Percentiles rank a stretch among this genome's conserved stretches.
These are phyloP conservation scores for Citrullus amarus DNA, from an alignment of 306 rosid genomes.

Conservation along the genomic window DNA sequence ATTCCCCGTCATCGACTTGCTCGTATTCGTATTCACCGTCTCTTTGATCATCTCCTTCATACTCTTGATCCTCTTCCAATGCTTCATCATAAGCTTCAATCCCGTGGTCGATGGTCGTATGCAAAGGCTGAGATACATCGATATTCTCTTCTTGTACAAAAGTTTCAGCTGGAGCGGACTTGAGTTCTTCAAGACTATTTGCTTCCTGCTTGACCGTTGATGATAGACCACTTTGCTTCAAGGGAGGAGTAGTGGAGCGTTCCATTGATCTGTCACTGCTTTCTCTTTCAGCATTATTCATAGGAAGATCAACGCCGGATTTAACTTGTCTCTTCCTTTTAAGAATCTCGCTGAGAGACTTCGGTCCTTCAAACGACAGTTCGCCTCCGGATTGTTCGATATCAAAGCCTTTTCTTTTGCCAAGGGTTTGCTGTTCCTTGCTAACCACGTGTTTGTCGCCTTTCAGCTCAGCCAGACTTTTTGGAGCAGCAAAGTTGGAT, in stretches of 20 bases:
- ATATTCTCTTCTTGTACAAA: constrained; percentile 23
- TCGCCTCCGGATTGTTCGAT: constrained; percentile 38
- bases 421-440: constrained; percentile 43
- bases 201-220: constrained; percentile 22
- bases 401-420: constrained; percentile 40
- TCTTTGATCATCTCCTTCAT: constrained; percentile 49
- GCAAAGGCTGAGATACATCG: constrained; percentile 7
- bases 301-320: constrained; percentile 29
- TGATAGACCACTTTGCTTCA: constrained; percentile 15
- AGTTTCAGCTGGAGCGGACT: constrained; percentile 18
- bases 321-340: constrained; percentile 59
- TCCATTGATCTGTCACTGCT: constrained; percentile 5
- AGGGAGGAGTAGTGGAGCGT: constrained; percentile 11
- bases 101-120: constrained; percentile 11
- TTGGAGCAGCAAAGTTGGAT: constrained; percentile 42
- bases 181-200: constrained; percentile 22
- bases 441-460: constrained; percentile 26
- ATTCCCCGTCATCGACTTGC: constrained; percentile 67
- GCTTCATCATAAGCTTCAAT: constrained; percentile 44
- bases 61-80: constrained; percentile 39
- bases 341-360: constrained; percentile 86
- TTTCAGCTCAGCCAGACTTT: constrained; percentile 60
- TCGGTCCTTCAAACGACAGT: constrained; percentile 72
- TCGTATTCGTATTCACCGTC: constrained; percentile 73
- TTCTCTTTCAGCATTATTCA: constrained; percentile 20